Percentiles rank a stretch among this genome's conserved stretches.
Evolutionary conservation across 2,329 filamentous ascomycete genomes (phyloP).

Genomic region (Thermothelomyces thermophilus): DNA sequence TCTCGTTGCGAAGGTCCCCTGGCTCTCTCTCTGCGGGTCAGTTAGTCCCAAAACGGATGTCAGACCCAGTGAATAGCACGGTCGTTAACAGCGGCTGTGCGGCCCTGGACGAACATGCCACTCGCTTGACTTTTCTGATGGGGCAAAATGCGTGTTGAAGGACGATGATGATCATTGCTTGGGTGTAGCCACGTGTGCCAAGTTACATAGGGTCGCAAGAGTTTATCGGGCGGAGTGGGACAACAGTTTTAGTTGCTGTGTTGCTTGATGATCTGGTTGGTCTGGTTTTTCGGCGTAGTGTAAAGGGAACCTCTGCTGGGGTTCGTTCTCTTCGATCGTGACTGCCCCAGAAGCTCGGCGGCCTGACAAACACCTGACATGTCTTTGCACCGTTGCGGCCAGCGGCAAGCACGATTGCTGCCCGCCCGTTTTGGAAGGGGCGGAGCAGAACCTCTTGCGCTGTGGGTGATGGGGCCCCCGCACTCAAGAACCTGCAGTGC

Average conservation of each 20-base stretch:
- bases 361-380: slow-evolving; percentile 1
- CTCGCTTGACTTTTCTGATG: neutral
- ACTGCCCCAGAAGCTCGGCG: neutral
- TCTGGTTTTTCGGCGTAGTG: neutral
- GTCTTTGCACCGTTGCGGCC: slow-evolving; percentile 2
- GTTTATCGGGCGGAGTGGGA: no score
- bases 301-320: no score
- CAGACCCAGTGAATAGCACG: neutral
- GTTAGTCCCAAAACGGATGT: neutral
- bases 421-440: neutral
- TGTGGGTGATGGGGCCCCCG: slow-evolving; percentile 4
- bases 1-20: slow-evolving; percentile 1
- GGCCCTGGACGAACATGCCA: neutral
- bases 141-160: neutral
- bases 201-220: no score
- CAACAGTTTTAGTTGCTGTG: no score
- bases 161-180: neutral
- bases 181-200: slow-evolving; percentile 4
- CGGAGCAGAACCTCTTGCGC: neutral
- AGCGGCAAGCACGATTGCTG: slow-evolving; percentile 7
- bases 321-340: neutral
- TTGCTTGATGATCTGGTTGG: neutral
- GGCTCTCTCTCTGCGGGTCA: neutral
- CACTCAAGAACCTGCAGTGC: no score
- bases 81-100: neutral